phyloP scores from a whole-genome alignment of 331 rosid species.

The Malus hybrid region DNA sequence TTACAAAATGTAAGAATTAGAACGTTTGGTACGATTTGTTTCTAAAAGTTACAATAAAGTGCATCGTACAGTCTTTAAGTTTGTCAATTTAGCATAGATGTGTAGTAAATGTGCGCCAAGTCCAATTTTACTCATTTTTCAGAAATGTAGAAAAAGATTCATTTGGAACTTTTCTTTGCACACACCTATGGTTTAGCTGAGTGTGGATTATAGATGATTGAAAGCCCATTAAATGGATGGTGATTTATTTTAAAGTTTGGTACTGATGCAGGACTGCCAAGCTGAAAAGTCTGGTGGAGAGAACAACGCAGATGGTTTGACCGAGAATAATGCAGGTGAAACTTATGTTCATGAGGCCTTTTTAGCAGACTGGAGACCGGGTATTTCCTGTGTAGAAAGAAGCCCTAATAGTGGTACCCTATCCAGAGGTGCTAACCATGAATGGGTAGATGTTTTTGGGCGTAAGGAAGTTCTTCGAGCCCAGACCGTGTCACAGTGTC shows the following conservation, averaged over 20 bases:
- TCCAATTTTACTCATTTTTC: background rate
- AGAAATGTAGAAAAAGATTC: background rate
- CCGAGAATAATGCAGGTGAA: constrained; percentile 49
- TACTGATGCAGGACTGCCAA: constrained; percentile 47
- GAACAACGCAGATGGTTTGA: constrained; percentile 31
- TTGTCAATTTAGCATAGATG: background rate
- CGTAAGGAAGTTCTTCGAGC: constrained; percentile 35
- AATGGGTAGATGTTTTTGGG: constrained; percentile 17
- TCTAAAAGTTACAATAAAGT: background rate
- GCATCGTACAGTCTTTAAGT: background rate
- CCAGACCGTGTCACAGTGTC: constrained; percentile 34
- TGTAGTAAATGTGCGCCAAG: background rate
- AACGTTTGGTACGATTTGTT: background rate
- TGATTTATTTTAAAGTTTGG: constrained; percentile 19
- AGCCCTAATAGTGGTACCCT: constrained; percentile 29
- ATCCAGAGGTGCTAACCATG: constrained; percentile 28
- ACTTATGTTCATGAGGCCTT: constrained; percentile 72
- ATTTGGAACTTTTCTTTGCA: background rate
- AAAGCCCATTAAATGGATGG: constrained; percentile 9
- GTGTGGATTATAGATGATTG: constrained; percentile 5
- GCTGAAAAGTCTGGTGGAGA: constrained; percentile 42
- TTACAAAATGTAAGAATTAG: background rate
- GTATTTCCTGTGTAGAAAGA: constrained; percentile 36
- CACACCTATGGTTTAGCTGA: background rate
- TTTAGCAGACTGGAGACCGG: constrained; percentile 81